Evolutionary conservation across 257 asterid species (phyloP), one percentile per base, ranked within the genome.

Genomic region (Echites panduratus): DNA sequence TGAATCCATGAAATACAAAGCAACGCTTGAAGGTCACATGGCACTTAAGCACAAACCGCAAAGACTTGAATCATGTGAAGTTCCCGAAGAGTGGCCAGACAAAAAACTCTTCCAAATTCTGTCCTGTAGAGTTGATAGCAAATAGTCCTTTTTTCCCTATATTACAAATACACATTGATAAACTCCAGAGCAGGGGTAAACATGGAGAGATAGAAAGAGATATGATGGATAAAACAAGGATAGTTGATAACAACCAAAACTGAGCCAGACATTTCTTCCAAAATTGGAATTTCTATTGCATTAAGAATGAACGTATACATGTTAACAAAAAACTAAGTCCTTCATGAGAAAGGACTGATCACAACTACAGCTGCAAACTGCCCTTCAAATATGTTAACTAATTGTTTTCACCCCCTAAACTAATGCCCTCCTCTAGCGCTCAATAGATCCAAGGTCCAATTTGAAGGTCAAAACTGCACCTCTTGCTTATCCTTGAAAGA

Each of bases 381-480:
- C 79, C 80, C 72, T 79, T 66, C 24, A 65, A 70, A 72, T 52
- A 79, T 57, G 74, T 73, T 63, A 68, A 77, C 79, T 80, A 76
- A 72, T 73, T 66, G 54, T 58, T 73, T 83, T 83, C 73, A 71
- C 67, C 69, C 74, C 74, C 81, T 81, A 73, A 57, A 78, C 77
- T 70, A 70, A 79, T 62, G 80, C 78, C 75, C 76, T 71, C 69
- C 77, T 71, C 81, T 77, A 76, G 66, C 76, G 75, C 81, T 68
- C 68, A 74, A 75, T 71, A 45, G 70, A 77, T 53, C 59, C 59
- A 53, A 52, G 2, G 70, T 76, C 76, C 66, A 82, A 59, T 84
- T 53, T 75, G 75, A 17, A 66, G 73, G 73, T 75, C 93, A 88
- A 84, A 88, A 92, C 75, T 87, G 82, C 73, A 79, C 16, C 83